Evolutionary conservation across 2,329 filamentous ascomycete species (phyloP).

Genomic region (Arthroderma sp.): DNA sequence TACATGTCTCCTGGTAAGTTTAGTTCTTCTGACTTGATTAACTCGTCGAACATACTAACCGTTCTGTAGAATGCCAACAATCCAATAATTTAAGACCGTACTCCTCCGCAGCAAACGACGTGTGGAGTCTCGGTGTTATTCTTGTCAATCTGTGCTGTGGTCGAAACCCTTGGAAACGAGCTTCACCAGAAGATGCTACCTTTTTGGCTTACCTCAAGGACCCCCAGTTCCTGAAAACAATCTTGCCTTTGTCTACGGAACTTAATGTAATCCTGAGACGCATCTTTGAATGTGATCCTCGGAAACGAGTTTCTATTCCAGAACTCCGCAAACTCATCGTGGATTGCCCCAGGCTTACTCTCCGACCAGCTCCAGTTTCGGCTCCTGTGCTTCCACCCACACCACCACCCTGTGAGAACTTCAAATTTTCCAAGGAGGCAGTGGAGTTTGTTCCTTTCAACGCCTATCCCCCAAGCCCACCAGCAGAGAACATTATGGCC

Average conservation of each 20-base stretch:
- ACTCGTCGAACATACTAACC: constrained; percentile 5
- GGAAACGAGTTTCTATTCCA: constrained; percentile 64
- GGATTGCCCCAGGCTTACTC: constrained; percentile 61
- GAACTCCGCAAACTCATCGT: constrained; percentile 68
- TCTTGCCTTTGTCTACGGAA: constrained; percentile 79
- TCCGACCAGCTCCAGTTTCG: constrained; percentile 16
- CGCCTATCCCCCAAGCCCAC: constrained; percentile 23
- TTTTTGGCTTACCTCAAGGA: constrained; percentile 84
- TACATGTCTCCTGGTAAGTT: constrained; percentile 97
- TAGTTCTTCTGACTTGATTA: constrained; percentile 6
- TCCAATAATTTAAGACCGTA: constrained; percentile 59
- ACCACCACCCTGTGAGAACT: constrained; percentile 23
- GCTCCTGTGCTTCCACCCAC: constrained; percentile 4
- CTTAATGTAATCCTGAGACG: constrained; percentile 74
- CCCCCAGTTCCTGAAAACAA: constrained; percentile 77
- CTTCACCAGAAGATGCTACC: constrained; percentile 82
- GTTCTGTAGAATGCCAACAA: constrained; percentile 69
- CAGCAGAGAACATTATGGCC: constrained; percentile 21
- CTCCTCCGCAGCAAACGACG: constrained; percentile 84
- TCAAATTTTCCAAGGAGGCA: constrained; percentile 20
- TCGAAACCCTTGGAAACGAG: constrained; percentile 97
- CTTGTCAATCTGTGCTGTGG: constrained; percentile 95
- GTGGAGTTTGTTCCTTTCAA: constrained; percentile 23
- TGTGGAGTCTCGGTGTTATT: constrained; percentile 97
- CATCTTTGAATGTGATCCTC: constrained; percentile 78